Percentiles rank a stretch among this genome's conserved stretches.
Evolutionary conservation across 2,329 filamentous ascomycete genomes (phyloP).

Genomic region (Sarocladiaceae sp.): DNA sequence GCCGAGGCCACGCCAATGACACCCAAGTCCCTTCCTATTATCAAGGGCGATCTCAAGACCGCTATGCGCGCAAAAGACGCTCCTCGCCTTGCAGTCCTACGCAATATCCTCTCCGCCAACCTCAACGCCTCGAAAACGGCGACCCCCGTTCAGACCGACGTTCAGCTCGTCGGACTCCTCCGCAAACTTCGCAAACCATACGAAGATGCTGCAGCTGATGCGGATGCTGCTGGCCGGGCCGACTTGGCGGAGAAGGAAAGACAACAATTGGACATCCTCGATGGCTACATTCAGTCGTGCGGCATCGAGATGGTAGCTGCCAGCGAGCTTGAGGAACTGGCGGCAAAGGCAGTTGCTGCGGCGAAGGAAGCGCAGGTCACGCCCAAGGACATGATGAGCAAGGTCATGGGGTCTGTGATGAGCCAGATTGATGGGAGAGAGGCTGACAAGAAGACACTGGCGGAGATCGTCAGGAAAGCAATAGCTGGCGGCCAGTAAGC

Average conservation of each 20-base stretch:
- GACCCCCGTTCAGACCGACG: conserved; percentile 65
- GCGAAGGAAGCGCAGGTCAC: conserved; percentile 41
- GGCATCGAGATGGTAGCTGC: conserved; percentile 54
- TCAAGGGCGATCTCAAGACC: conserved; percentile 59
- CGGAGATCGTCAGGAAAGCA: conserved; percentile 54
- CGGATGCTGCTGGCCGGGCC: conserved; percentile 56
- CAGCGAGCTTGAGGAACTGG: conserved; percentile 52
- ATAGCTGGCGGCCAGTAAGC: conserved; percentile 14
- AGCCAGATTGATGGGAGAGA: conserved; percentile 56
- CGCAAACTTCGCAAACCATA: conserved; percentile 57
- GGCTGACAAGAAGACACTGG: conserved; percentile 59
- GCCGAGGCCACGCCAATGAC: conserved; percentile 12
- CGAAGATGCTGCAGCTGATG: conserved; percentile 59
- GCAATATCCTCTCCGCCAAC: conserved; percentile 63
- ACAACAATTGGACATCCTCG: conserved; percentile 58
- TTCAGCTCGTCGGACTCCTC: conserved; percentile 64
- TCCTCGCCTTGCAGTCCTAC: conserved; percentile 63
- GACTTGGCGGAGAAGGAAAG: conserved; percentile 71
- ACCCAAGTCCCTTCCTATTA: conserved; percentile 34
- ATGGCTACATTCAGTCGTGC: conserved; percentile 59
- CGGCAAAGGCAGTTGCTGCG: conserved; percentile 47
- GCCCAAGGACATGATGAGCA: conserved; percentile 48
- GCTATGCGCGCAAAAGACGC: conserved; percentile 64
- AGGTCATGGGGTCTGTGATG: conserved; percentile 59
- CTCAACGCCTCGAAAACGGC: conserved; percentile 73